Conservation (phyloP, 2,329 filamentous ascomycete genomes). For the Penicillium sp. region DNA sequence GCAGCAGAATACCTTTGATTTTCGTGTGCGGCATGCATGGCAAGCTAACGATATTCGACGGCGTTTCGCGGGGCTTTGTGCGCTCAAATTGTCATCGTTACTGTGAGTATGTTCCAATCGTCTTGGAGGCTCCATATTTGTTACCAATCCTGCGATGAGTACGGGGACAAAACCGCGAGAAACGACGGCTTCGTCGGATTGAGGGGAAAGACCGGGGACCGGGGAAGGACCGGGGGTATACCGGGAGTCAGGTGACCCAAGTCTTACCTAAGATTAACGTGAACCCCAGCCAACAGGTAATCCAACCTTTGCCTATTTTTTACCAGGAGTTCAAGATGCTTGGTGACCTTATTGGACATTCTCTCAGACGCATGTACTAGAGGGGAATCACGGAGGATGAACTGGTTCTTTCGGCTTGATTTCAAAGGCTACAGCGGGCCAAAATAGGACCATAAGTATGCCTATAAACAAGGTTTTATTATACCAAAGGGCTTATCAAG, state of each 20-base stretch:
- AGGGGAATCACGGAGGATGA: too few relatives aligned
- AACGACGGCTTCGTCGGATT: neutral
- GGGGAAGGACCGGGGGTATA: neutral
- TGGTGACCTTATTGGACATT: too few relatives aligned
- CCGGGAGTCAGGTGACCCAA: neutral
- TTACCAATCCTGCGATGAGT: neutral
- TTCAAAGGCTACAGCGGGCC: too few relatives aligned
- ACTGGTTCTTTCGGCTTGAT: too few relatives aligned
- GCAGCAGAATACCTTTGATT: neutral
- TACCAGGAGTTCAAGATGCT: too few relatives aligned
- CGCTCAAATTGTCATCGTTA: neutral
- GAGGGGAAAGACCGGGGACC: neutral
- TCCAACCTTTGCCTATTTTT: too few relatives aligned
- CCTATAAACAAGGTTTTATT: too few relatives aligned
- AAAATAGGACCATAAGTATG: too few relatives aligned
- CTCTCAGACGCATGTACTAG: too few relatives aligned
- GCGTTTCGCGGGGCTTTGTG: neutral
- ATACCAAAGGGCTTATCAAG: too few relatives aligned
- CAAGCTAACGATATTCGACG: neutral
- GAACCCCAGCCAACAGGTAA: too few relatives aligned
- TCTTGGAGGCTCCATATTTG: neutral
- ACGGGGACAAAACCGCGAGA: neutral
- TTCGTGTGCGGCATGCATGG: neutral
- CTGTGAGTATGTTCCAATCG: neutral
- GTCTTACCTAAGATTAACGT: too few relatives aligned